Evolutionary conservation across 768 basidiomycete genomes (phyloP), one percentile per base, ranked within the genome.

Genomic region (Russula compacta): DNA sequence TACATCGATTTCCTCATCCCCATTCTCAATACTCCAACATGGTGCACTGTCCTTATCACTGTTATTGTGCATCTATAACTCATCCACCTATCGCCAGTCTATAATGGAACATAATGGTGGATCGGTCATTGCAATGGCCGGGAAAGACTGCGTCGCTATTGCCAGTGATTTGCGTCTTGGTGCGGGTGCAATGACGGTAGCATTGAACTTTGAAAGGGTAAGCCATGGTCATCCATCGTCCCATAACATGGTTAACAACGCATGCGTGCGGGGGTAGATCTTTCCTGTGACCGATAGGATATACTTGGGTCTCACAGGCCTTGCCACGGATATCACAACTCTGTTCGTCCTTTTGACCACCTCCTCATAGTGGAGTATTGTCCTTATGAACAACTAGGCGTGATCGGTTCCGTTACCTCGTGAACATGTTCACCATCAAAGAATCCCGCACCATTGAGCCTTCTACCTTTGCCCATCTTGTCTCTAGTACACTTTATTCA

Each of bases 401-500:
- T 67, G 95, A 98, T 73, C 83, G 84, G 43, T 87, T 98, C 70
- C 86, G 97, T 56, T 95, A 88, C 76, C 82, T 94, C 66, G 88
- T 95, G 60, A 99, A 99, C 78, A 95, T 98, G 92, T 98, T 98
- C 76, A 90, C 92, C 36, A 98, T 99, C 81, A 99, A 99, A 75
- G 95, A 99, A 74, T 95, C 97, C 71, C 84, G 95, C 64, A 87
- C 95, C 70, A 97, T 99, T 69, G 86, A 92, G 67, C 97, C 97
- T 47, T 87, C 94, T 78, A 92, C 93, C 7, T 98, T 98, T 74
- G 89, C 93, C 32, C 93, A 94, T 70, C 86, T 99, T 65, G 88
- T 98, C 63, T 92, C 91, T 46, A 94, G 92, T 55, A 95, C 95
- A 21, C 81, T 99, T 15, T 99, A 98, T 73, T 93, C 98, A 74